Evolutionary conservation across 371 early-diverging fungal species (phyloP).

Genomic region (Mortierella sp.): DNA sequence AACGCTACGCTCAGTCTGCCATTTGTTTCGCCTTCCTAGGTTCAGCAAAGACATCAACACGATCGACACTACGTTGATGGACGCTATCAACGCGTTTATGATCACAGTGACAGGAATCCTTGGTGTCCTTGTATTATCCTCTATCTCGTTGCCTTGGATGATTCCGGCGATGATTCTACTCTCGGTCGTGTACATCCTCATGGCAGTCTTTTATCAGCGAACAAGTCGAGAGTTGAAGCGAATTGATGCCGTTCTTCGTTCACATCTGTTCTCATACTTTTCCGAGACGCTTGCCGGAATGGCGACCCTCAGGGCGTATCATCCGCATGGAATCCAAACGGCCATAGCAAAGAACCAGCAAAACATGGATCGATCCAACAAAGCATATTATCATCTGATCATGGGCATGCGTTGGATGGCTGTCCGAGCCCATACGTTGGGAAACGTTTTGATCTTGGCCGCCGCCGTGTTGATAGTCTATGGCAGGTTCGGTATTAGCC

Average conservation of each 20-base stretch:
- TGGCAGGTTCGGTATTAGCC: conserved; percentile 14
- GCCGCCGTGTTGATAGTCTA: conserved; percentile 30
- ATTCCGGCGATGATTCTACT: conserved; percentile 21
- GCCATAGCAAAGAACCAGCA: conserved; percentile 32
- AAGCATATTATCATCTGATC: conserved; percentile 9
- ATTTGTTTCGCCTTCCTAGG: background rate
- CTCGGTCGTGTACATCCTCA: conserved; percentile 35
- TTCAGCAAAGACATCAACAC: conserved; percentile 91
- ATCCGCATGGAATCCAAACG: conserved; percentile 45
- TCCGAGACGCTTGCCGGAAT: conserved; percentile 66
- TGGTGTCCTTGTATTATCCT: conserved; percentile 60
- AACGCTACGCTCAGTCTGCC: too few species aligned
- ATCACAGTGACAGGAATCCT: conserved; percentile 59
- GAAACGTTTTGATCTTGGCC: conserved; percentile 28
- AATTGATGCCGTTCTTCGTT: conserved; percentile 66
- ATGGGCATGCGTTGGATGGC: conserved; percentile 36
- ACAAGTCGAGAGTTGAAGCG: conserved; percentile 79
- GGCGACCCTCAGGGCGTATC: conserved; percentile 65
- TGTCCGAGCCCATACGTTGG: conserved; percentile 13
- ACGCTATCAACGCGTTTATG: conserved; percentile 61
- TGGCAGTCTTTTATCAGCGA: conserved; percentile 59
- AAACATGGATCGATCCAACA: conserved; percentile 42
- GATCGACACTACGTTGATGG: conserved; percentile 73
- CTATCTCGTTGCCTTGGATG: conserved; percentile 55
- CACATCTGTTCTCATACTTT: conserved; percentile 64